Conservation (phyloP, 257 asterid genomes). For the Echites panduratus region DNA sequence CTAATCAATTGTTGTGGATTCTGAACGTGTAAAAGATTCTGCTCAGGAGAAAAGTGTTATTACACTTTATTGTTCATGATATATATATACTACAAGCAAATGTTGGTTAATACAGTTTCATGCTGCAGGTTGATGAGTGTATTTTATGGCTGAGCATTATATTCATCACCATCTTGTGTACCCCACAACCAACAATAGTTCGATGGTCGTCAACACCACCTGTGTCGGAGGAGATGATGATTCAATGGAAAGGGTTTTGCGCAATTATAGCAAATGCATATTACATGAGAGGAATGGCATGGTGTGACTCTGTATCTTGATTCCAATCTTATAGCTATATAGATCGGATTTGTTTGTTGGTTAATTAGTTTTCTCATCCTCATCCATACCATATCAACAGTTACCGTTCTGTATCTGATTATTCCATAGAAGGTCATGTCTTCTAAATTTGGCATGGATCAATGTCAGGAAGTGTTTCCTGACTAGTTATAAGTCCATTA, state of each 20-base stretch:
- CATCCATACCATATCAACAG: not conserved
- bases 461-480: too few species aligned
- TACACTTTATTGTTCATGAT: not conserved
- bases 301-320: slow-evolving; percentile 37
- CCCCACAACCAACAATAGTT: slow-evolving; percentile 92
- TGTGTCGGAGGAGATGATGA: slow-evolving; percentile 60
- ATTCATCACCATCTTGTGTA: slow-evolving; percentile 84
- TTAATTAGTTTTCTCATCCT: not conserved
- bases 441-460: not conserved
- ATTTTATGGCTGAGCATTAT: slow-evolving; percentile 84
- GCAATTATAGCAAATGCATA: slow-evolving; percentile 95
- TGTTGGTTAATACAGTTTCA: not conserved
- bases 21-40: not conserved
- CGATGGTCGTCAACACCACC: slow-evolving; percentile 91
- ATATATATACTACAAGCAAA: not conserved
- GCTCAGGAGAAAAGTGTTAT: too few species aligned
- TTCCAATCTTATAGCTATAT: not conserved
- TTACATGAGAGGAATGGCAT: slow-evolving; percentile 95
- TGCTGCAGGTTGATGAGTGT: slow-evolving; percentile 76
- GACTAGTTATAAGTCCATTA: not conserved
- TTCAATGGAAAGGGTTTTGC: slow-evolving; percentile 89
- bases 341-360: not conserved
- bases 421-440: not conserved
- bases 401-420: not conserved
- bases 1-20: not conserved